phyloP scores from a whole-genome alignment of 2,329 filamentous ascomycete genomes.

The Tolypocladium ophioglossoides region DNA sequence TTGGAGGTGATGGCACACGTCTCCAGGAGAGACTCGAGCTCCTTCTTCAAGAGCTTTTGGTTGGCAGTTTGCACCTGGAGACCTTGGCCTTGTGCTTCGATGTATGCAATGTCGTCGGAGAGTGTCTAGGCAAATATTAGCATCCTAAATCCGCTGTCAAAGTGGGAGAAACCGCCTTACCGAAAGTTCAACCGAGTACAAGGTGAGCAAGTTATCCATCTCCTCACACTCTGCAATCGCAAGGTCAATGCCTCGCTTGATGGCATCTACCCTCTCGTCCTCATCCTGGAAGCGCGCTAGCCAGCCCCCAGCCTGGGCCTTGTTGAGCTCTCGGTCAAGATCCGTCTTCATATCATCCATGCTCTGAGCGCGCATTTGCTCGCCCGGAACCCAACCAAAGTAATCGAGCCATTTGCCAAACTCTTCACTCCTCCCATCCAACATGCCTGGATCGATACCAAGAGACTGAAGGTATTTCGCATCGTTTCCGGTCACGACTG shows the following conservation, averaged over 20 bases:
- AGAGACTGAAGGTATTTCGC: conserved; percentile 67
- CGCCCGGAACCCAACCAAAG: conserved; percentile 76
- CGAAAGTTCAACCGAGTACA: conserved; percentile 90
- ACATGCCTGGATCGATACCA: conserved; percentile 64
- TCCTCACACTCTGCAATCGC: conserved; percentile 95
- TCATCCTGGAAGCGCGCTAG: conserved; percentile 74
- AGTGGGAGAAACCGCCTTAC: conserved; percentile 37
- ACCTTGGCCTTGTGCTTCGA: conserved; percentile 94
- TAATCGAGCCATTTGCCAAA: conserved; percentile 77
- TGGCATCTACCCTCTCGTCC: conserved; percentile 78
- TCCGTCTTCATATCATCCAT: conserved; percentile 75
- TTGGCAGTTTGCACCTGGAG: conserved; percentile 95
- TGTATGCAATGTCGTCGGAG: conserved; percentile 91
- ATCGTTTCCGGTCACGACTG: conserved; percentile 61
- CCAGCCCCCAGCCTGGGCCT: conserved; percentile 89
- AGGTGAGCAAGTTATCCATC: conserved; percentile 81
- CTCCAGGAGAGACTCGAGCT: conserved; percentile 78
- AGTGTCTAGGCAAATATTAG: conserved; percentile 51
- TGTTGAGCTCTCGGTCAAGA: conserved; percentile 77
- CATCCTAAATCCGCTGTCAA: background rate
- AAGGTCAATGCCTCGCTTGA: conserved; percentile 76
- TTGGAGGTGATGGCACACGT: conserved; percentile 83
- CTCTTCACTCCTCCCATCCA: conserved; percentile 67
- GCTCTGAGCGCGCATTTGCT: conserved; percentile 61
- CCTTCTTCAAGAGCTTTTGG: conserved; percentile 84